Percentiles rank a stretch among this genome's conserved stretches.
These are phyloP conservation scores for Chytridiales sp. DNA, from an alignment of 371 early-diverging fungal species.

Conservation along the genomic window DNA sequence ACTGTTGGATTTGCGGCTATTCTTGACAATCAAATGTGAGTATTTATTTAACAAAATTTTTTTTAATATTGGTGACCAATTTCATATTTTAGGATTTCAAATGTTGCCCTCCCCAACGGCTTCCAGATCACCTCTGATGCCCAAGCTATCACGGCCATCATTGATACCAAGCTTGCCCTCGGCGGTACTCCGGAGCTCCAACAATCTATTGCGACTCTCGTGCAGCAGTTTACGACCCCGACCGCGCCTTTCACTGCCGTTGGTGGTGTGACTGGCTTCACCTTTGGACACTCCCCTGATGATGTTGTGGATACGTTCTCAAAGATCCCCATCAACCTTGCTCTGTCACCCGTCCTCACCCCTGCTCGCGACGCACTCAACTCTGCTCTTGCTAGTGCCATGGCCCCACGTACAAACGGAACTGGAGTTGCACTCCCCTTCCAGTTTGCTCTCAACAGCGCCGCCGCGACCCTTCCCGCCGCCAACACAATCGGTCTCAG, in stretches of 20 bases:
- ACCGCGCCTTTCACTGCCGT: not conserved
- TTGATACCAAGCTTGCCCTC: not conserved
- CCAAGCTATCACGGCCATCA: not conserved
- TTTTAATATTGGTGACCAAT: not conserved
- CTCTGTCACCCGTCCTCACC: not conserved
- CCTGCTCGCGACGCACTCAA: not conserved
- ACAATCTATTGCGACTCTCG: conserved; percentile 17
- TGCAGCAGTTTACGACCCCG: not conserved
- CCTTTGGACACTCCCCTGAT: conserved; percentile 14
- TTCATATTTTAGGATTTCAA: not conserved
- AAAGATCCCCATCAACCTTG: conserved; percentile 14
- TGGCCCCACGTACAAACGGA: not conserved
- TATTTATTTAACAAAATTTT: not conserved
- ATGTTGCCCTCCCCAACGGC: not conserved
- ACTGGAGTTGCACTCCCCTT: not conserved
- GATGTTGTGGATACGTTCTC: conserved; percentile 31
- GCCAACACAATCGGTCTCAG: too few relatives aligned
- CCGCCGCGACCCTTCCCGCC: conserved; percentile 1
- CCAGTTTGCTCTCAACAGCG: not conserved
- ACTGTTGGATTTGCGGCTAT: not conserved
- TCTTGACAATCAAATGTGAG: not conserved
- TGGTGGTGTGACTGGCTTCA: too few relatives aligned
- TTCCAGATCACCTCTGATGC: not conserved
- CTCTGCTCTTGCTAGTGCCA: not conserved
- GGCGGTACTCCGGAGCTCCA: conserved; percentile 2